Percentiles rank a stretch among this genome's conserved stretches.
Evolutionary conservation across 2,329 filamentous ascomycete genomes (phyloP).

Genomic region (Atkinsonella texensis): DNA sequence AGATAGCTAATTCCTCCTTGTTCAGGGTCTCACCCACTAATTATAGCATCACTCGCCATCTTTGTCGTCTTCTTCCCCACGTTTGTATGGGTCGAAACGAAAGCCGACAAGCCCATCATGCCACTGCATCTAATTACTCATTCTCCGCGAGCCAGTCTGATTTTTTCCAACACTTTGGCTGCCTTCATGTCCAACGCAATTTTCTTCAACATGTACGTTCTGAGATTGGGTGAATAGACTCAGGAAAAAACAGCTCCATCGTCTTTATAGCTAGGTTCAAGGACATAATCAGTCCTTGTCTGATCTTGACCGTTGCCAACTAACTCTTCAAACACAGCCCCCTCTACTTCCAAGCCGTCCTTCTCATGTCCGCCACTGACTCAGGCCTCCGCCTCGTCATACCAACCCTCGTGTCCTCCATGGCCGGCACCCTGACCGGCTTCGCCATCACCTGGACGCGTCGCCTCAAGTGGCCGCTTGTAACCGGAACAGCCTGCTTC

Average conservation of each 20-base stretch:
- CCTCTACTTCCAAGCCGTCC: conserved; percentile 65
- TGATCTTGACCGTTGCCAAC: no score
- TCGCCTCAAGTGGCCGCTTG: conserved; percentile 46
- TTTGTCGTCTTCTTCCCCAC: conserved; percentile 35
- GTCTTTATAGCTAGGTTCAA: no score
- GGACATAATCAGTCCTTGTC: no score
- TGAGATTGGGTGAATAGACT: no score
- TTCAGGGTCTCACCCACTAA: conserved; percentile 44
- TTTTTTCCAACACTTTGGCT: conserved; percentile 42
- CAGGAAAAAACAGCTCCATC: no score
- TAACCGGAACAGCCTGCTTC: conserved; percentile 35
- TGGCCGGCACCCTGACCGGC: conserved; percentile 44
- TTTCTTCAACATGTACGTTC: conserved; percentile 43
- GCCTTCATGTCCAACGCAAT: conserved; percentile 42
- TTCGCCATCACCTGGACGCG: conserved; percentile 49
- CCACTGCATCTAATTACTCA: conserved; percentile 39
- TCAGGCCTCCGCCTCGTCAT: conserved; percentile 63
- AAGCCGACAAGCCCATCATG: conserved; percentile 44
- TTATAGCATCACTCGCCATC: conserved; percentile 37
- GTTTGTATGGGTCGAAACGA: conserved; percentile 41
- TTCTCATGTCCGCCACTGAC: conserved; percentile 54
- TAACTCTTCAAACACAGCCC: conserved; percentile 31
- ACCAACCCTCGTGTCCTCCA: conserved; percentile 44
- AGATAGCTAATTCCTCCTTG: no score
- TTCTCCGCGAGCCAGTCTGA: conserved; percentile 43